A percentile compares a stretch with the other conserved stretches of the same genome.
Evolutionary conservation across 2,329 filamentous ascomycete species (phyloP).

Genomic region (Tolypocladium inflatum): DNA sequence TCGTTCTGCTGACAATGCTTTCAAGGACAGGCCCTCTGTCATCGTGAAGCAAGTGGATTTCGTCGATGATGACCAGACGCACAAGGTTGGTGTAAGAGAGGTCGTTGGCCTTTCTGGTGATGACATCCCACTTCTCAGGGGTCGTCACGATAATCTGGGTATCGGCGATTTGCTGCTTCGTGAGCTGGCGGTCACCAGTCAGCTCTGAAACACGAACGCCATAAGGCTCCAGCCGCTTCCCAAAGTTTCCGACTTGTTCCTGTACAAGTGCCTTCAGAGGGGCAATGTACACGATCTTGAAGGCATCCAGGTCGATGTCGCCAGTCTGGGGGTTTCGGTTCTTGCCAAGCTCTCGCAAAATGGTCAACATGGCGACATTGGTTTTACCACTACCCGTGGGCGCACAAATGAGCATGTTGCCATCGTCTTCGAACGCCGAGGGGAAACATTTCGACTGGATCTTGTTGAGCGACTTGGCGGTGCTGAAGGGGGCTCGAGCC

Average conservation of each 20-base stretch:
- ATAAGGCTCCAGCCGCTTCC: slow-evolving; percentile 79
- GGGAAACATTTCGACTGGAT: slow-evolving; percentile 93
- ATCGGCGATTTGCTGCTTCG: slow-evolving; percentile 95
- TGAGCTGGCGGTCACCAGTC: slow-evolving; percentile 94
- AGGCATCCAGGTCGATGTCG: slow-evolving; percentile 90
- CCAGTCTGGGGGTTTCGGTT: slow-evolving; percentile 81
- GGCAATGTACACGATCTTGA: slow-evolving; percentile 98
- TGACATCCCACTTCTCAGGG: slow-evolving; percentile 98
- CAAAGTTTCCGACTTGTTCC: slow-evolving; percentile 97
- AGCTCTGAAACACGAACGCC: slow-evolving; percentile 91
- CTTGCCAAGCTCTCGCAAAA: slow-evolving; percentile 93
- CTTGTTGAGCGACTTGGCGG: slow-evolving; percentile 79
- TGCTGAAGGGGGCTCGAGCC: slow-evolving; percentile 79
- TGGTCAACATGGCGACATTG: slow-evolving; percentile 95
- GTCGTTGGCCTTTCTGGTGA: slow-evolving; percentile 94
- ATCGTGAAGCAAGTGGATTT: slow-evolving; percentile 95
- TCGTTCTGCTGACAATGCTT: slow-evolving; percentile 91
- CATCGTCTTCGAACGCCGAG: slow-evolving; percentile 84
- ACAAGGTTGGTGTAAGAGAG: slow-evolving; percentile 97
- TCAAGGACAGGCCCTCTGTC: slow-evolving; percentile 94
- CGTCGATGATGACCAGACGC: slow-evolving; percentile 89
- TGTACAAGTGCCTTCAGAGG: slow-evolving; percentile 92
- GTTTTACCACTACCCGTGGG: slow-evolving; percentile 97
- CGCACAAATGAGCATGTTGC: slow-evolving; percentile 95
- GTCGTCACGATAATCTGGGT: slow-evolving; percentile 98